These are phyloP conservation scores for Verticillium klebahnii DNA, from an alignment of 2,329 filamentous ascomycete genomes.

Conservation along the genomic window DNA sequence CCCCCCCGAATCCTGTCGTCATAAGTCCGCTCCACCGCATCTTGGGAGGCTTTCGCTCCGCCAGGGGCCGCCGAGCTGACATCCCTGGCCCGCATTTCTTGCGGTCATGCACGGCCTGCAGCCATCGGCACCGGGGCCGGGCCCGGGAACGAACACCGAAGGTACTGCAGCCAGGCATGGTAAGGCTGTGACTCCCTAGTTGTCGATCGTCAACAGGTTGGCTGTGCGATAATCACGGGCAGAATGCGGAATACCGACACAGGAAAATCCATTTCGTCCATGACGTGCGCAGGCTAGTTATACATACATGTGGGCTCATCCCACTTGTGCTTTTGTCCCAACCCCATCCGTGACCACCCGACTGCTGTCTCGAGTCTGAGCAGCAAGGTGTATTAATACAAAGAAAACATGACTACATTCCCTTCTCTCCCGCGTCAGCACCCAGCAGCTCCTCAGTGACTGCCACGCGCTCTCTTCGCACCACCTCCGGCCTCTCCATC, in stretches of 20 bases:
- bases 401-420: background rate
- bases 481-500: conserved; percentile 40
- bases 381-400: background rate
- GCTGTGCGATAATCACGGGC: no score
- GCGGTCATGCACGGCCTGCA: no score
- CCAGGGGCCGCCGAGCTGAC: background rate
- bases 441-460: conserved; percentile 19
- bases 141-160: no score
- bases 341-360: background rate
- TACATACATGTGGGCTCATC: background rate
- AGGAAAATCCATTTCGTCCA: background rate
- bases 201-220: no score
- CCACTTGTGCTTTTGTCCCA: background rate
- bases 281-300: background rate
- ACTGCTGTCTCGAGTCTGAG: background rate
- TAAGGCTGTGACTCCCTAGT: no score
- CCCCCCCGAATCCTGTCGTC: background rate
- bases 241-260: background rate
- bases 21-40: background rate
- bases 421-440: background rate
- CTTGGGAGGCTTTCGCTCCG: background rate
- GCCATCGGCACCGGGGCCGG: no score
- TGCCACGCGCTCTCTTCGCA: conserved; percentile 37
- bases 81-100: background rate
- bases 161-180: no score